Evolutionary conservation across 83 land plant genomes (phyloP), one percentile per base, ranked within the genome.

Genomic region (Diphasiastrum complanatum): DNA sequence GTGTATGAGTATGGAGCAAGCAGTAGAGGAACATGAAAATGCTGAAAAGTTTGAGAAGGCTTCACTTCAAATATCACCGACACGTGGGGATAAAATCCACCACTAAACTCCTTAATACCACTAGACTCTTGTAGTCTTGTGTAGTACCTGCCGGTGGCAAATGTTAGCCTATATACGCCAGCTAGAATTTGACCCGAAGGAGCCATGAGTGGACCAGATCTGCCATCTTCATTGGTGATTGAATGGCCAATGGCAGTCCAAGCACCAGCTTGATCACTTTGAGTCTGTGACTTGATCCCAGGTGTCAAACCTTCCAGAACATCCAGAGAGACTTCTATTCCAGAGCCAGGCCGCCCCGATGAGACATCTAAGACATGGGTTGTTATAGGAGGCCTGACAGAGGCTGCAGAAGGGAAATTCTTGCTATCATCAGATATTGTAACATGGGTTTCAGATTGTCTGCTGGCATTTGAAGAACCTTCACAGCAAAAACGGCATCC

Each of bases 301-400:
- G 29, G 40, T n/a, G 64, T 40, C 24, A 69, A 29, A 16, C 78
- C 75, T 2, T 66, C 70, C 86, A 84, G 80, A 67, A 61, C 70
- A 65, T 91, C 85, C 59, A 91, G 79, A 5, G 53, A 63, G 3
- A 91, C 83, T 45, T 82, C 79, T 60, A 91, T 50, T 33, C 85
- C 97, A 36, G 78, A 54, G 26, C 79, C 97, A 45, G 95, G 95
- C 51, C 55, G 78, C 3, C 97, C 97, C 37, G 73, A 79, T 19
- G 91, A 68, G 25, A 87, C 82, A 60, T 91, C 97, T 75, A 91
- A 68, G 23, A 87, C 82, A 69, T 91, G 97, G 25, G 95, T 91
- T 50, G 97, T 91, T 34, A 91, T 85, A 1, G 95, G 95, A 25
- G 95, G 97, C 14, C 91, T 85, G 18, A 76, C 73, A 43, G 75